Conservation (phyloP, 2,329 filamentous ascomycete species). For the Botrytis porri region DNA sequence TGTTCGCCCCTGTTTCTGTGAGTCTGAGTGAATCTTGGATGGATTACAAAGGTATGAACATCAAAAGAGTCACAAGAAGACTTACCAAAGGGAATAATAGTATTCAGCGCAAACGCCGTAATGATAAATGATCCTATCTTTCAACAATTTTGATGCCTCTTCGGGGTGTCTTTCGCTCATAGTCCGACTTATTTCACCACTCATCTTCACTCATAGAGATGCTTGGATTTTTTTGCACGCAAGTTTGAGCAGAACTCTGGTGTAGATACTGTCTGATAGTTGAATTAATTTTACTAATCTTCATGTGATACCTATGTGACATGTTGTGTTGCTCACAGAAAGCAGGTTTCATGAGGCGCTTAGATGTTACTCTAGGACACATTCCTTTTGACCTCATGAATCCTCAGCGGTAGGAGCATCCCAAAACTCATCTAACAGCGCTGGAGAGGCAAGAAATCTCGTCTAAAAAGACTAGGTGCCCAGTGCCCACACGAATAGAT, state of each 20-base stretch:
- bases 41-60: background rate
- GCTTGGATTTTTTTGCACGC: background rate
- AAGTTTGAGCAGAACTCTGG: background rate
- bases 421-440: background rate
- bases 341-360: background rate
- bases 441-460: background rate
- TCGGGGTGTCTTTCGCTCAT: background rate
- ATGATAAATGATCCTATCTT: constrained; percentile 48
- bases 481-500: background rate
- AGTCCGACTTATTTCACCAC: background rate
- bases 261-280: background rate
- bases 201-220: background rate
- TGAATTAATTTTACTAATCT: background rate
- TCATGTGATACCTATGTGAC: background rate
- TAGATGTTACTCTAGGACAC: background rate
- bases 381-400: background rate
- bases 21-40: background rate
- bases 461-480: background rate
- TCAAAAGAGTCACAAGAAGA: background rate
- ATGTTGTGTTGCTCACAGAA: background rate
- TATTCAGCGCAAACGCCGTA: constrained; percentile 61
- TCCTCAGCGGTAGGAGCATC: background rate
- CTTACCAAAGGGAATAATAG: constrained; percentile 58
- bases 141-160: constrained; percentile 21
- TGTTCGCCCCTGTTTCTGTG: constrained; percentile 52